A percentile compares a stretch with the other conserved stretches of the same genome.
phyloP scores from a whole-genome alignment of 2,329 filamentous ascomycete species.

The Cladosporium sp. region DNA sequence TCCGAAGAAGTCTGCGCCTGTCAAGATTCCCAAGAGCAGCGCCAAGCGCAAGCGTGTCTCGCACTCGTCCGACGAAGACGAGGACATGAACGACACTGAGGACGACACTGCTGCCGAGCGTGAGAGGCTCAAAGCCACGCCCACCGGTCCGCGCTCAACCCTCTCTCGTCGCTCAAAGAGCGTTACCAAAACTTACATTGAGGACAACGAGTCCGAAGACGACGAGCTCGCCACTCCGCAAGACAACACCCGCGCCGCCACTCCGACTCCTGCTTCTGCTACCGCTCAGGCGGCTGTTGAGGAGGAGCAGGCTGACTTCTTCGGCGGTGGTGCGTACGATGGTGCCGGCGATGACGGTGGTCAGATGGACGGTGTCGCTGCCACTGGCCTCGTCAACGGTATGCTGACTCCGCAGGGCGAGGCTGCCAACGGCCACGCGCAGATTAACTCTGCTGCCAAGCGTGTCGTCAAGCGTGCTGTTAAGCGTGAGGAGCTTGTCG shows the following conservation, averaged over 20 bases:
- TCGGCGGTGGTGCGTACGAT: conserved; percentile 8
- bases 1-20: background rate
- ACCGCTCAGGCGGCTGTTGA: background rate
- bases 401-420: conserved; percentile 2
- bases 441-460: background rate
- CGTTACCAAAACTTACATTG: conserved; percentile 17
- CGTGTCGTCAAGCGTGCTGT: background rate
- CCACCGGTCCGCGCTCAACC: conserved; percentile 18
- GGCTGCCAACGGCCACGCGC: background rate
- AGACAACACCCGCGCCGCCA: background rate
- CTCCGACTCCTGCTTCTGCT: too few relatives aligned
- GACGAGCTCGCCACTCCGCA: background rate
- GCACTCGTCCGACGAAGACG: conserved; percentile 22
- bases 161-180: conserved; percentile 22
- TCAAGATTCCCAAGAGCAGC: conserved; percentile 19
- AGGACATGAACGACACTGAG: conserved; percentile 27
- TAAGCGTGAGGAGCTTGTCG: conserved; percentile 2
- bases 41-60: conserved; percentile 20
- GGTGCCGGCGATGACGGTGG: background rate
- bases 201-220: conserved; percentile 9
- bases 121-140: conserved; percentile 17
- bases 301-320: background rate
- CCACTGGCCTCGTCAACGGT: background rate
- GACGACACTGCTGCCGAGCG: conserved; percentile 30
- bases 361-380: background rate